Base-by-base conservation (phyloP, 2,329 filamentous ascomycete genomes). In the Cryphonectria radicalis region DNA sequence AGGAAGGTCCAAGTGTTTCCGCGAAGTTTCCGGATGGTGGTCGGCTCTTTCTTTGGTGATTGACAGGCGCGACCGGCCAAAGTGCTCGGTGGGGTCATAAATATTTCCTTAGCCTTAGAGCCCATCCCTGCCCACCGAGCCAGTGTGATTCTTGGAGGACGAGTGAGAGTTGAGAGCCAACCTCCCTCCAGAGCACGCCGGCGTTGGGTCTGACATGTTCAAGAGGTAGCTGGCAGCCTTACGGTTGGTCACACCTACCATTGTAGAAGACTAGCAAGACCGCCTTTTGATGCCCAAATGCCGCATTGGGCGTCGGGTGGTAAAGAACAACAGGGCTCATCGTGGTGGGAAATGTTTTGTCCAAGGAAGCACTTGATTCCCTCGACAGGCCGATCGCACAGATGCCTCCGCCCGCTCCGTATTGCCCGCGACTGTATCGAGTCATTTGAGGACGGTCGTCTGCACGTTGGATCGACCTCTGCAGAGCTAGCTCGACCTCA, bases 221-320 rank as follows among this genome's bases (percentile, higher is more conserved):
- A 32, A 32, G 32, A 32, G 55, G 28, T 14, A 59, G 55, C 71
- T 74, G 73, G 69, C 63, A 66, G 71, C 73, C 73, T 55, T 74
- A 74, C 42, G 69, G 63, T 32, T 25, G 22, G 28, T 60, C 32
- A 37, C 59, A 40, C 59, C 19, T 35, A n/a, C 32, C 17, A 40
- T 59, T 19, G 25, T 59, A 59, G 6, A 32, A 32, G 28, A 32
- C 59, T 37, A 40, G 59, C 25, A 40, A n/a, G 32, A 32, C 7
- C 4, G 14, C 35, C 1, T n/a, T 32, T 32, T 32, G 28, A 32
- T 19, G 19, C 55, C 55, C 25, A 35, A 22, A 40, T 62, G 8
- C 35, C 10, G 59, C 25, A 57, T 37, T 40, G 28, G 22, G 35
- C 6, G 59, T 14, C n/a, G 11, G 59, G 35, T 40, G 6, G 32